Base-by-base conservation (phyloP, 768 basidiomycete species). In the Chlorophyllum brunneum region DNA sequence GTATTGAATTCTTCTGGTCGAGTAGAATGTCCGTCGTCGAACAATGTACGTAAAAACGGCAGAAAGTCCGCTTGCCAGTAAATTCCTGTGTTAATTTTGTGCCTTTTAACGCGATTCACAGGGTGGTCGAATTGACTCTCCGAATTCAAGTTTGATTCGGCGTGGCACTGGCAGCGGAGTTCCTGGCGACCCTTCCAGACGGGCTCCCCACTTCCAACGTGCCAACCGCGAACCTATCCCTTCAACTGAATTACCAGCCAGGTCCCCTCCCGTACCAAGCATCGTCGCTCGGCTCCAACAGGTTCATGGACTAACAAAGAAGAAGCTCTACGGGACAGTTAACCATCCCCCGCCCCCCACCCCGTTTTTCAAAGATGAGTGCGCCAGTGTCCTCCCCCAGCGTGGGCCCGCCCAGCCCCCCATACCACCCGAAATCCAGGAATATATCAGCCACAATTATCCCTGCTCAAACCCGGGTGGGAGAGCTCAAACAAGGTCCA, bases 221-320 rank as follows among this genome's bases (percentile, higher is more conserved):
- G 26, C 36, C 24, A 30, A 11, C 22, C n/a, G 5, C 16, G 26
- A 18, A n/a, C 46, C 41, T 30, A 31, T 22, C 18, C 44, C 31
- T 24, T 27, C 37, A 24, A 47, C 30, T 31, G 24, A n/a, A 15
- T 15, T 23, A 30, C 30, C 18, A 26, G n/a, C 48, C 34, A n/a
- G 22, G 46, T 42, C 36, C 43, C 41, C 44, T 51, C 64, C 63
- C 58, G 62, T 55, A 22, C 79, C 77, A 3, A 82, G 74, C 51
- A 69, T 88, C 0, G 86, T 88, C 42, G 72, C 68, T 20, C 82
- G 81, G 20, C 71, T 86, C 13, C 82, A 86, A 63, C 80, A 83
- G 59, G 75, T 80, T 30, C 85, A 87, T 51, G 85, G 85, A 2
- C 60, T 88, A 41, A 84, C 81, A 6, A 85, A 85, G 68, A 86